Conservation (phyloP, 176 grass and related monocot genomes). For the Alloteropsis semialata region DNA sequence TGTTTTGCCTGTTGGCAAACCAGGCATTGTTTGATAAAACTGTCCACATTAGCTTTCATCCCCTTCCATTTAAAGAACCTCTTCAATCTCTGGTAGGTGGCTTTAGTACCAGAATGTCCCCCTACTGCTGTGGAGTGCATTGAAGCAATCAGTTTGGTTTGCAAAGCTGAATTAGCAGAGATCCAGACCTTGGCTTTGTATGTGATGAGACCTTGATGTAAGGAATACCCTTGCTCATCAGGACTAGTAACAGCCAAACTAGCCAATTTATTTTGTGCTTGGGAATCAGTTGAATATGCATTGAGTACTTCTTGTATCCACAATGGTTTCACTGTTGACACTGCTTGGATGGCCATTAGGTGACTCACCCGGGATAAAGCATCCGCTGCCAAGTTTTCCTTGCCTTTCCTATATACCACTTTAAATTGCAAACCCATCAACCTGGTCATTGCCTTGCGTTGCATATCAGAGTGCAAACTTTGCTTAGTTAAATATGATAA, state of each 20-base stretch:
- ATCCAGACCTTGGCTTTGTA: not conserved
- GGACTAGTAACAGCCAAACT: not conserved
- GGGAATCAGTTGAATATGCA: not conserved
- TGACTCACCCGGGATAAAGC: not conserved
- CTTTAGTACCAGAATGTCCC: too few species aligned
- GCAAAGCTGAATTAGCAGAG: not conserved
- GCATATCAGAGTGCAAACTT: not conserved
- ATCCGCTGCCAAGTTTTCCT: not conserved
- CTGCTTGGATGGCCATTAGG: too few species aligned
- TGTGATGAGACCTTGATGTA: not conserved
- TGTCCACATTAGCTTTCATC: too few species aligned
- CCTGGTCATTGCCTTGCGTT: not conserved
- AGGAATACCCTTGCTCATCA: too few species aligned
- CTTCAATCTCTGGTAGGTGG: too few species aligned
- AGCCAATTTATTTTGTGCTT: not conserved
- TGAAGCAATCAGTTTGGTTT: too few species aligned
- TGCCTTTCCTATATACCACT: not conserved
- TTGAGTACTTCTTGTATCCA: not conserved
- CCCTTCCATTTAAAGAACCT: too few species aligned
- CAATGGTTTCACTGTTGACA: accelerated
- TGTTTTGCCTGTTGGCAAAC: too few species aligned
- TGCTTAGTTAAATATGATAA: not conserved
- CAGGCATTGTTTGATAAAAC: too few species aligned
- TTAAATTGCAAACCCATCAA: not conserved
- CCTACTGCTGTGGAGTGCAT: too few species aligned